These are phyloP conservation scores for Xylaria multiplex DNA, from an alignment of 2,329 filamentous ascomycete genomes.

Conservation along the genomic window DNA sequence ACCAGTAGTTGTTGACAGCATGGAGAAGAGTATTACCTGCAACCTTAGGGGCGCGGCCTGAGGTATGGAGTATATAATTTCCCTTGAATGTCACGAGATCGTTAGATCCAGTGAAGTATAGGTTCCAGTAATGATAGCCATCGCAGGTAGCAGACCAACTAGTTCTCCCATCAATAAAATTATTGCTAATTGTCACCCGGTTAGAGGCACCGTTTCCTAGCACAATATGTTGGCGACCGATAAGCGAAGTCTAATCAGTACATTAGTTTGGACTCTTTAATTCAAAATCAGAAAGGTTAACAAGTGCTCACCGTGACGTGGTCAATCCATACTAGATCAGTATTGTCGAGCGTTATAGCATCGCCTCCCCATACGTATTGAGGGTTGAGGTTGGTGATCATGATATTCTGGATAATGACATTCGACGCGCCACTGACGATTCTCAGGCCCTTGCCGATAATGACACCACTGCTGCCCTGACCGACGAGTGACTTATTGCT, in stretches of 20 bases:
- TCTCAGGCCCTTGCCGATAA: slow-evolving; percentile 53
- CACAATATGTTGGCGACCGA: slow-evolving; percentile 58
- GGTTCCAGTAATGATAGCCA: slow-evolving; percentile 58
- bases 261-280: slow-evolving; percentile 5
- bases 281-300: not conserved
- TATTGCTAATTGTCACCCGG: slow-evolving; percentile 58
- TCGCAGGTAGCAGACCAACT: slow-evolving; percentile 57
- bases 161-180: slow-evolving; percentile 56
- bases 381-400: slow-evolving; percentile 65
- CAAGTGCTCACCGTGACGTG: slow-evolving; percentile 39
- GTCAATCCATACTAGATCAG: slow-evolving; percentile 51
- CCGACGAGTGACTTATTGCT: slow-evolving; percentile 69
- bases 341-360: slow-evolving; percentile 62
- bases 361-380: slow-evolving; percentile 70
- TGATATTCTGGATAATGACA: slow-evolving; percentile 70
- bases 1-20: slow-evolving; percentile 57
- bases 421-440: slow-evolving; percentile 58
- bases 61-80: slow-evolving; percentile 58
- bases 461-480: slow-evolving; percentile 61
- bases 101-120: slow-evolving; percentile 53
- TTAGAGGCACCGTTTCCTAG: slow-evolving; percentile 49
- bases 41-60: slow-evolving; percentile 57
- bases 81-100: slow-evolving; percentile 55
- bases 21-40: slow-evolving; percentile 50
- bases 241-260: slow-evolving; percentile 47